Percentiles rank a stretch among this genome's conserved stretches.
Conservation (phyloP, 176 grass and related monocot genomes). For the Cenchrus fungigraminus region DNA sequence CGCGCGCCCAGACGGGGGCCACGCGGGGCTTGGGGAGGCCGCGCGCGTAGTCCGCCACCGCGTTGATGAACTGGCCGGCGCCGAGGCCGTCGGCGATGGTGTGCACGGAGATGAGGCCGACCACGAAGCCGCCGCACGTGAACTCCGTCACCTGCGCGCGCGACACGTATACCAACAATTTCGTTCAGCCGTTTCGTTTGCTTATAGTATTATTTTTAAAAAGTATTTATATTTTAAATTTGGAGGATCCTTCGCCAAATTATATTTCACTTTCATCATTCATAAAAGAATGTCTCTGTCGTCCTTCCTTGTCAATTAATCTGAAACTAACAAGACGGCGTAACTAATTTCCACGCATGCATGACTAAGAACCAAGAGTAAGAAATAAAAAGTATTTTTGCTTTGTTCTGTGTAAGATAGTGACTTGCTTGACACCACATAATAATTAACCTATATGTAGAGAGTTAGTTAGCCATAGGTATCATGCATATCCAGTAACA, state of each 20-base stretch:
- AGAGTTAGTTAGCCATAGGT: neutral
- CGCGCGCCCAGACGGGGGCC: constrained; percentile 62
- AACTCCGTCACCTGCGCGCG: constrained; percentile 81
- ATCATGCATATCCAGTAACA: neutral
- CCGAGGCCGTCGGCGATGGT: constrained; percentile 84
- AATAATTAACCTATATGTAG: neutral
- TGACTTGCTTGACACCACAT: neutral
- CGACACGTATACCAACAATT: neutral
- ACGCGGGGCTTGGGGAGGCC: constrained; percentile 42
- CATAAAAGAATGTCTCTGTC: too few relatives aligned
- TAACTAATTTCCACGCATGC: too few relatives aligned
- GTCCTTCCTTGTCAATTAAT: too few relatives aligned
- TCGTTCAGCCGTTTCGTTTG: neutral
- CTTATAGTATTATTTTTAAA: neutral
- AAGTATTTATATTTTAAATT: too few relatives aligned
- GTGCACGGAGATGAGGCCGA: constrained; percentile 84
- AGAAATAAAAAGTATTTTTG: too few relatives aligned
- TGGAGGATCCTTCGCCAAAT: too few relatives aligned
- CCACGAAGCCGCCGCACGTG: constrained; percentile 72
- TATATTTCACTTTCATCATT: too few relatives aligned
- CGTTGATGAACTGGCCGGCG: constrained; percentile 82
- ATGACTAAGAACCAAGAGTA: too few relatives aligned
- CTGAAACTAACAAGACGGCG: too few relatives aligned
- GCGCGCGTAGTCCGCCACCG: constrained; percentile 68
- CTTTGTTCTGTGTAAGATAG: too few relatives aligned